phyloP scores from a whole-genome alignment of 192 early-diverging fungal genomes.

The Neocallimastix lanati region DNA sequence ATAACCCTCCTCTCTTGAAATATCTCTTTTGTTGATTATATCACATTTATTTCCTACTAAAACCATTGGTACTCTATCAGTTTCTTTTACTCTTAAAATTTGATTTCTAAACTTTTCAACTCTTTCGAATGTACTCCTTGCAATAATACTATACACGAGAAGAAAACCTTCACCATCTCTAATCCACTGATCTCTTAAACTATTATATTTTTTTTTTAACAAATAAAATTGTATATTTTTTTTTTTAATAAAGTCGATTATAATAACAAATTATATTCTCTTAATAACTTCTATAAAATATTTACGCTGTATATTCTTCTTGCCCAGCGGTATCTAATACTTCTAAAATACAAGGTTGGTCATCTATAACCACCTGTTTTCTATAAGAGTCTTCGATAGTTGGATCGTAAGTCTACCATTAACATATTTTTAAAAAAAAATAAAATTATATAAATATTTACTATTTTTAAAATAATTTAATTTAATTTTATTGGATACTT shows the following conservation, averaged over 20 bases:
- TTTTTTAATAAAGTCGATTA: no score
- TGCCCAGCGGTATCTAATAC: conserved; percentile 95
- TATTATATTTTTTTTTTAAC: no score
- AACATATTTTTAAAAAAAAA: no score
- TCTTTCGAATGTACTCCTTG: conserved; percentile 78
- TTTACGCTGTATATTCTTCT: conserved; percentile 69
- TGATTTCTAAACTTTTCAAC: conserved; percentile 81
- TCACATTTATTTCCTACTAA: conserved; percentile 91
- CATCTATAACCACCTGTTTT: conserved; percentile 86
- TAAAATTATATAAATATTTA: no score
- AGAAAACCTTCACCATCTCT: conserved; percentile 89
- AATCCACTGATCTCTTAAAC: conserved; percentile 91
- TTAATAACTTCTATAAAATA: no score
- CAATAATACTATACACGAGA: conserved; percentile 81
- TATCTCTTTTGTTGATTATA: conserved; percentile 61
- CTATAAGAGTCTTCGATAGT: conserved; percentile 98
- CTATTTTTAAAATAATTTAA: no score
- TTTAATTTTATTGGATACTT: no score
- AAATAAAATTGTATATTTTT: no score
- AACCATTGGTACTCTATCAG: conserved; percentile 72
- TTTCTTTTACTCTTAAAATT: conserved; percentile 88
- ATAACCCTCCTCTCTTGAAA: conserved; percentile 60
- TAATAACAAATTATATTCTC: no score
- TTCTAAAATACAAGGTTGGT: conserved; percentile 69
- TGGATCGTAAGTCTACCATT: conserved; percentile 80